These are phyloP conservation scores for Phytopythium chamaehyphon DNA, from an alignment of 352 stramenopile genomes.

Conservation along the genomic window DNA sequence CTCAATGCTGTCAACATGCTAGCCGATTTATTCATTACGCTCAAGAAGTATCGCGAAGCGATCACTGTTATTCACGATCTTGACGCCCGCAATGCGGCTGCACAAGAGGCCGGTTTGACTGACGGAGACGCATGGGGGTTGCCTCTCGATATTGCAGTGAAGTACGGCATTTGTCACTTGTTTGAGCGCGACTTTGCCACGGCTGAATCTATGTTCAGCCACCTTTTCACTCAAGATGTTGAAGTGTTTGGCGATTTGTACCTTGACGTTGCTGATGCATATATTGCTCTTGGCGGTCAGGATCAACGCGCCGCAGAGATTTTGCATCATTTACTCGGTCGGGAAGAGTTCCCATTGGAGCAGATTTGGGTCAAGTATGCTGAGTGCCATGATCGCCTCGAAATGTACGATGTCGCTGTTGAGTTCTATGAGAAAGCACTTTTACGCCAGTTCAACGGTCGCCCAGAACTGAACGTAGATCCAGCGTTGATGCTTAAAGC, in stretches of 20 bases:
- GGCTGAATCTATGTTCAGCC: constrained; percentile 77
- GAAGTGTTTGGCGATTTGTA: constrained; percentile 83
- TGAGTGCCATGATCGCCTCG: constrained; percentile 64
- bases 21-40: constrained; percentile 80
- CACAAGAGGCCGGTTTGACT: constrained; percentile 50
- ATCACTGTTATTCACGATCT: constrained; percentile 79
- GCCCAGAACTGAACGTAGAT: constrained; percentile 42
- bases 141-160: constrained; percentile 83
- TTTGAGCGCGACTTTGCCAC: constrained; percentile 72
- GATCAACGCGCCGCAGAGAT: constrained; percentile 68
- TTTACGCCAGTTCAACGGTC: constrained; percentile 35
- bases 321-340: constrained; percentile 52
- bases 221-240: constrained; percentile 80
- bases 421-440: constrained; percentile 80
- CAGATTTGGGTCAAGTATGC: constrained; percentile 83
- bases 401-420: constrained; percentile 59
- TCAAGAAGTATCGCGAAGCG: constrained; percentile 79
- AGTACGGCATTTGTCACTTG: constrained; percentile 84
- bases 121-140: constrained; percentile 63
- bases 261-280: constrained; percentile 79
- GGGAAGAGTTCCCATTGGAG: constrained; percentile 69
- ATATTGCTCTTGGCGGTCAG: constrained; percentile 65
- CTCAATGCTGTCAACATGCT: constrained; percentile 89
- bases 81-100: constrained; percentile 57
- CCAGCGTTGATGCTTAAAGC: constrained; percentile 64